These are phyloP conservation scores for Orobanche coerulescens DNA, from an alignment of 257 asterid species.

Conservation along the genomic window DNA sequence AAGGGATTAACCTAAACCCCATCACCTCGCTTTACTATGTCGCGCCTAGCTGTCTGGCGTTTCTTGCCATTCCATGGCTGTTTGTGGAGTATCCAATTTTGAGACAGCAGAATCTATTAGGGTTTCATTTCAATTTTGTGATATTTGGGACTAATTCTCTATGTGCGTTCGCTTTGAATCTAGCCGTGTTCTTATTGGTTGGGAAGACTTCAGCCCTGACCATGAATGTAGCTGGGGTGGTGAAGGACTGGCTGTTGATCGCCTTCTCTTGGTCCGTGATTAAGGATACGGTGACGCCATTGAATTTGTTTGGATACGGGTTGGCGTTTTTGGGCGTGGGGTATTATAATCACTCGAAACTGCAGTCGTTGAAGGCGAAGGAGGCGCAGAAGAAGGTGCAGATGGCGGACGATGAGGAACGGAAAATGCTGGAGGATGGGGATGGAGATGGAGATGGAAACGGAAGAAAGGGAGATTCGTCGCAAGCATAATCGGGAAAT, in stretches of 20 bases:
- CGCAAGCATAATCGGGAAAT: constrained; percentile 16
- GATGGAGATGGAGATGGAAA: constrained; percentile 23
- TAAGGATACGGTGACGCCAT: constrained; percentile 30
- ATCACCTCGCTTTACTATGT: constrained; percentile 32
- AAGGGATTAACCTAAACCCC: constrained; percentile 27
- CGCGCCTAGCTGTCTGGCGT: constrained; percentile 28
- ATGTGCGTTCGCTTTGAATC: constrained; percentile 30
- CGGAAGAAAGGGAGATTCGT: constrained; percentile 21
- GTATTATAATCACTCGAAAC: constrained; percentile 28
- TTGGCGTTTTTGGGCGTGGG: constrained; percentile 27
- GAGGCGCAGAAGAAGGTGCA: constrained; percentile 26
- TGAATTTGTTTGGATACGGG: constrained; percentile 30
- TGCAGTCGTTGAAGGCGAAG: constrained; percentile 33
- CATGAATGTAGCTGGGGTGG: constrained; percentile 35
- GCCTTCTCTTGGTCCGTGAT: constrained; percentile 34
- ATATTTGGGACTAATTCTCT: constrained; percentile 28
- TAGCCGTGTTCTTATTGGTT: constrained; percentile 31
- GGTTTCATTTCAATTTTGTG: constrained; percentile 24
- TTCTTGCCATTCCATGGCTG: constrained; percentile 28
- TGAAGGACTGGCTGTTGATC: constrained; percentile 31
- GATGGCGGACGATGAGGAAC: constrained; percentile 22
- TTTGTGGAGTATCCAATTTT: constrained; percentile 27
- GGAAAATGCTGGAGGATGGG: constrained; percentile 19
- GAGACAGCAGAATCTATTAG: constrained; percentile 16
- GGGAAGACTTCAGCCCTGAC: constrained; percentile 35